These are phyloP conservation scores for Dorcoceras hygrometricum DNA, from an alignment of 257 asterid species.

Conservation along the genomic window DNA sequence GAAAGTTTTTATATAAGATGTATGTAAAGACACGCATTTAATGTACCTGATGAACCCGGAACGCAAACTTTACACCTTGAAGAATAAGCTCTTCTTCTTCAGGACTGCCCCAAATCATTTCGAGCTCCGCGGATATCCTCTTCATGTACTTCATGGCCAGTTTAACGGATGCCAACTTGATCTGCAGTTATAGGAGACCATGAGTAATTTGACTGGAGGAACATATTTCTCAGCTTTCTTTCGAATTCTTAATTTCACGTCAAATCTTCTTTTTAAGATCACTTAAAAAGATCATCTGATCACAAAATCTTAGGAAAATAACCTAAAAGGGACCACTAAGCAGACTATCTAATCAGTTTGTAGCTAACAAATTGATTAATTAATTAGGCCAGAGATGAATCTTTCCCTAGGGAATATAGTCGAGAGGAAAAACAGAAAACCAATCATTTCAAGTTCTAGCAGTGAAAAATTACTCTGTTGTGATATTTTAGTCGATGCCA, in stretches of 20 bases:
- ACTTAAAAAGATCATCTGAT: conserved; percentile 16
- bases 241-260: conserved; percentile 12
- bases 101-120: conserved; percentile 41
- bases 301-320: conserved; percentile 31
- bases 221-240: neutral
- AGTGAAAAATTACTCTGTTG: neutral
- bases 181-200: conserved; percentile 33
- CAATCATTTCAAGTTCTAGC: neutral
- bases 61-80: conserved; percentile 40
- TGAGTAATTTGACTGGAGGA: neutral
- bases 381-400: conserved; percentile 20
- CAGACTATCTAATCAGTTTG: conserved; percentile 16
- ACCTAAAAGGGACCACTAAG: conserved; percentile 36
- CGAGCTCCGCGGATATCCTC: conserved; percentile 60
- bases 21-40: neutral
- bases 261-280: neutral
- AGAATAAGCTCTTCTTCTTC: conserved; percentile 34
- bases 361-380: conserved; percentile 21
- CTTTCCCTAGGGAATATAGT: conserved; percentile 8
- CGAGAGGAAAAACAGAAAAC: conserved; percentile 1
- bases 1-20: neutral
- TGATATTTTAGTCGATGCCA: neutral
- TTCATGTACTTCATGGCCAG: conserved; percentile 70
- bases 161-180: conserved; percentile 65
- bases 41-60: conserved; percentile 61